A percentile compares a stretch with the other conserved stretches of the same genome.
These are phyloP conservation scores for Gardenia jasminoides DNA, from an alignment of 257 asterid genomes.

Conservation along the genomic window DNA sequence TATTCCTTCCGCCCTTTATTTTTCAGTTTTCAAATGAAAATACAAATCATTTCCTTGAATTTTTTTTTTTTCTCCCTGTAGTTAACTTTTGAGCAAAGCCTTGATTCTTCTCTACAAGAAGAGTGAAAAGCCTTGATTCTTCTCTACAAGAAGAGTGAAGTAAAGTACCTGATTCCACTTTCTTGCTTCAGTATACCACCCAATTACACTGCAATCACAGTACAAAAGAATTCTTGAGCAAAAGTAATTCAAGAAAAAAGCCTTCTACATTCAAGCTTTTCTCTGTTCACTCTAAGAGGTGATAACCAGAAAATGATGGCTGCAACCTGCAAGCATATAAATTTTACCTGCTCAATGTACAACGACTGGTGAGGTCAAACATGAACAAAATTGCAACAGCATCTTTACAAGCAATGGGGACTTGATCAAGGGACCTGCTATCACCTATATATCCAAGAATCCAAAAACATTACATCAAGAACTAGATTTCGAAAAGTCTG, in stretches of 20 bases:
- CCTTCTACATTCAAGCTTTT: neutral
- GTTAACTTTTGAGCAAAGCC: no score
- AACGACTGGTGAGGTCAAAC: slow-evolving; percentile 88
- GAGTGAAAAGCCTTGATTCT: no score
- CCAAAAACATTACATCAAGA: neutral
- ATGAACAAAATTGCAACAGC: slow-evolving; percentile 82
- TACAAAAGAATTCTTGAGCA: neutral
- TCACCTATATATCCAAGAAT: slow-evolving; percentile 46
- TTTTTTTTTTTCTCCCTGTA: no score
- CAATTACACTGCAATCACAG: slow-evolving; percentile 56
- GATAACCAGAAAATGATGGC: neutral
- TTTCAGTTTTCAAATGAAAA: no score
- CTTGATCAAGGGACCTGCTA: slow-evolving; percentile 59
- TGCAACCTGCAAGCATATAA: neutral
- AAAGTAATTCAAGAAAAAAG: neutral
- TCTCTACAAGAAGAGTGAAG: slow-evolving; percentile 2
- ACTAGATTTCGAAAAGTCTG: neutral
- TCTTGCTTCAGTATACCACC: slow-evolving; percentile 78
- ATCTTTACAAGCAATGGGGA: slow-evolving; percentile 90
- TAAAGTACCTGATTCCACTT: slow-evolving; percentile 81
- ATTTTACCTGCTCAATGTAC: slow-evolving; percentile 61
- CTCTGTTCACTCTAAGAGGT: neutral
- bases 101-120: no score
- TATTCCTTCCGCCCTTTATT: no score
- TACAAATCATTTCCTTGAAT: no score